Evolutionary conservation across 306 rosid species (phyloP), one percentile per base, ranked within the genome.

Genomic region (Arachis stenosperma): DNA sequence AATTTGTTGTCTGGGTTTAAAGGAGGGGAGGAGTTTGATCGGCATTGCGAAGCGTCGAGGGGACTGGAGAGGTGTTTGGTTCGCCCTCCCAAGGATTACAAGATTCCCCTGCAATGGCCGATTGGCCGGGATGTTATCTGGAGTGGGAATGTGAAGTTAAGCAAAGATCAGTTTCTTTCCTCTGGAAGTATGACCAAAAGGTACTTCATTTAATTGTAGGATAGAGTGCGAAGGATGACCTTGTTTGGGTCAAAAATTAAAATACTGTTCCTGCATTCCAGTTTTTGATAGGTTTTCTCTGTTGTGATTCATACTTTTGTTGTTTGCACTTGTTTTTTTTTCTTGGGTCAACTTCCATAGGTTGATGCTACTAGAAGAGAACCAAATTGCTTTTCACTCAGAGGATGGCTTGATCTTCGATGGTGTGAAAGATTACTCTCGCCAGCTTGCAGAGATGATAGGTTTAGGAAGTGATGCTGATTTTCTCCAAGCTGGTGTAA

Each of bases 181-280:
- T 95, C 99, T 47, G 99, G 99, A 75, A 95, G 96, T 87, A 89
- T 92, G 92, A 95, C 99, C 78, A 95, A 95, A 82, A 95, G 99
- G 99, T 95, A 74, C 72, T 69, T 76, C 14, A 62, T 5, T 36
- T 61, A 40, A 22, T 22, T 62, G 40, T 52, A 17, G 6, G 22
- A 17, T 53, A 60, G 27, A 36, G 41, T 80, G 58, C 17, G 44
- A 70, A 70, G 69, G 57, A 13, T 82, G 59, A 12, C 46, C 9
- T 65, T 43, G 61, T 71, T 44, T 50, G 47, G 64, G 52, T 66
- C 7, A 57, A 66, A 1, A 22, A 22, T 6, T 15, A 47, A 61
- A 39, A 17, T 43, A 61, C 53, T 33, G 71, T 59, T 67, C 62
- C 51, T 50, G 52, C 53, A 68, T 14, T 22, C 12, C 40, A 41